A percentile compares a stretch with the other conserved stretches of the same genome.
Conservation (phyloP, 371 early-diverging fungal species). For the Rhizopus delemar region DNA sequence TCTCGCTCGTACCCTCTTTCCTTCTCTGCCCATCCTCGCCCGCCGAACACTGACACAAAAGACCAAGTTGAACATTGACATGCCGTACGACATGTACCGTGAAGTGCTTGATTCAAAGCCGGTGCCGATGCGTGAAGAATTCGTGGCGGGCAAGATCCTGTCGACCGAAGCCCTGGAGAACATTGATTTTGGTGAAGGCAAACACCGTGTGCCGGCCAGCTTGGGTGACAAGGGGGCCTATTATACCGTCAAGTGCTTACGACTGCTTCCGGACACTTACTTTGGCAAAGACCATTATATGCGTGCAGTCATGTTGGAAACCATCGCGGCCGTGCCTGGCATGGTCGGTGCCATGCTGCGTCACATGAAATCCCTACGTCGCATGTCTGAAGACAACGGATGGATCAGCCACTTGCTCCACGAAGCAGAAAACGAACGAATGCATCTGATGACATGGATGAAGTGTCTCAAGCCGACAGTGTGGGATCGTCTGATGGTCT, state of each 20-base stretch:
- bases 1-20: too few species aligned
- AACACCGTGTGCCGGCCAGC: slow-evolving; percentile 63
- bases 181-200: slow-evolving; percentile 61
- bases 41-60: too few species aligned
- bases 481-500: slow-evolving; percentile 64
- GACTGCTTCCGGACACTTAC: slow-evolving; percentile 75
- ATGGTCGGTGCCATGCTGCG: slow-evolving; percentile 90
- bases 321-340: slow-evolving; percentile 91
- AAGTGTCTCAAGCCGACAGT: slow-evolving; percentile 72
- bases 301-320: slow-evolving; percentile 85
- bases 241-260: slow-evolving; percentile 65
- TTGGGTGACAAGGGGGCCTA: slow-evolving; percentile 71
- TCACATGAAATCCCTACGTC: slow-evolving; percentile 84
- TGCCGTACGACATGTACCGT: slow-evolving; percentile 2
- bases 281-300: slow-evolving; percentile 81
- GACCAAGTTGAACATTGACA: too few species aligned
- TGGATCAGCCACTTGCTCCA: slow-evolving; percentile 86
- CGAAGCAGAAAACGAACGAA: slow-evolving; percentile 83
- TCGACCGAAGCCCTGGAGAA: slow-evolving; percentile 63
- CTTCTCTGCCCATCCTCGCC: too few species aligned
- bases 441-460: slow-evolving; percentile 92
- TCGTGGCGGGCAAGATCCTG: slow-evolving; percentile 53
- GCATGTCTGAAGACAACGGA: slow-evolving; percentile 83
- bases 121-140: slow-evolving; percentile 72
- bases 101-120: slow-evolving; percentile 56